Evolutionary conservation across 2,329 filamentous ascomycete species (phyloP), one percentile per base, ranked within the genome.

Genomic region (Lachnellula hyalina): DNA sequence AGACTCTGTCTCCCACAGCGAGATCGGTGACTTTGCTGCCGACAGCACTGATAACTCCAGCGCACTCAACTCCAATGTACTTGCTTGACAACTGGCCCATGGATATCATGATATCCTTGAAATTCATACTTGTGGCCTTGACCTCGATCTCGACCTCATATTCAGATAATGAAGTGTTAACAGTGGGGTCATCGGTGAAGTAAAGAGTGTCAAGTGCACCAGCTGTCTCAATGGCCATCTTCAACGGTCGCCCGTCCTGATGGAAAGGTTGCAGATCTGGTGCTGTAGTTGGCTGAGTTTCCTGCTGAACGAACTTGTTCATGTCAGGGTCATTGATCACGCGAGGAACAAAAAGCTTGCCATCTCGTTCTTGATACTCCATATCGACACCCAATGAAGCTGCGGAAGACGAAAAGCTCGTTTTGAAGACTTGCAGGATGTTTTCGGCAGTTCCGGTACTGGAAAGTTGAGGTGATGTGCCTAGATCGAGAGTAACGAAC

Each of bases 251-350:
- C 5, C 53, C 58, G 15, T 49, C 32, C 48, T 67, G 65, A 0
- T 68, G 66, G 57, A 80, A 81, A 2, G 70, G 66, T 5, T 71
- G 69, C 0, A 71, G 65, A 53, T 74, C 71, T 4, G 74, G 62
- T 3, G 66, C 64, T 4, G 68, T 63, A 8, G 67, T 68, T 0
- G 70, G 67, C 50, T 73, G 72, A 1, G 73, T 76, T 58, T 75
- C 69, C 15, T 71, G 68, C 57, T 77, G 71, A 12, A 78, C 73
- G 11, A 72, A 68, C 19, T 73, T 71, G 59, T 63, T 61, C 55
- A 63, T 61, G 7, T 71, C 68, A 0, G 63, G 60, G 51, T 67
- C 61, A 9, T 63, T 47, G 6, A 63, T 38, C 6, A 63, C 48
- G 5, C 62, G 56, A 4, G 65, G 63, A 4, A 64, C 57, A 7